A percentile compares a stretch with the other conserved stretches of the same genome.
phyloP scores from a whole-genome alignment of 768 basidiomycete genomes.

The Podaxis sp. region DNA sequence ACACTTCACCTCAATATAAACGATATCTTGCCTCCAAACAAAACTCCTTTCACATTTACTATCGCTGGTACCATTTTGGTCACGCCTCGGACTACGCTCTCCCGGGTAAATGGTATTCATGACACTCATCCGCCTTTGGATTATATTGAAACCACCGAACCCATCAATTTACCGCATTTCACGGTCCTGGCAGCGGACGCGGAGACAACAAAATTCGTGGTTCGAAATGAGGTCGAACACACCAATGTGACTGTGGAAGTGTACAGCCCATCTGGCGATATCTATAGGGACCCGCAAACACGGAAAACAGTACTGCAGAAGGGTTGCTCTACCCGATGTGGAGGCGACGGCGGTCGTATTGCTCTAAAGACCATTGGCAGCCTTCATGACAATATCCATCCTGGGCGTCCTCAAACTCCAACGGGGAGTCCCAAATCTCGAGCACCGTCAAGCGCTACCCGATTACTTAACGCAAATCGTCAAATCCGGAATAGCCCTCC shows the following conservation, averaged over 20 bases:
- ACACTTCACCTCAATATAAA: slow-evolving; percentile 82
- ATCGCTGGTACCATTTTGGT: slow-evolving; percentile 67
- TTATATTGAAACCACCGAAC: slow-evolving; percentile 30
- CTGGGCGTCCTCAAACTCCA: slow-evolving; percentile 35
- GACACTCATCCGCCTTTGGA: slow-evolving; percentile 13
- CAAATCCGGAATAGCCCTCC: slow-evolving; percentile 52
- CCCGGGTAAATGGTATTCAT: slow-evolving; percentile 24
- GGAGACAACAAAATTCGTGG: slow-evolving; percentile 54
- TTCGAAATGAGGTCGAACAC: slow-evolving; percentile 57
- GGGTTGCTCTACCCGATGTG: slow-evolving; percentile 57
- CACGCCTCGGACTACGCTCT: slow-evolving; percentile 37
- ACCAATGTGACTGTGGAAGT: slow-evolving; percentile 52
- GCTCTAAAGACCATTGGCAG: slow-evolving; percentile 39
- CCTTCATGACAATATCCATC: slow-evolving; percentile 17
- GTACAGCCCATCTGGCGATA: slow-evolving; percentile 55
- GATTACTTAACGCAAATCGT: slow-evolving; percentile 25
- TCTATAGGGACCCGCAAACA: slow-evolving; percentile 54
- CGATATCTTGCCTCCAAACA: slow-evolving; percentile 63
- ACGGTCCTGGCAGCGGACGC: slow-evolving; percentile 65
- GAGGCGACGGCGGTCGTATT: slow-evolving; percentile 60
- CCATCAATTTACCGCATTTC: slow-evolving; percentile 66
- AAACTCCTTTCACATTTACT: slow-evolving; percentile 63
- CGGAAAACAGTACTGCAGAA: slow-evolving; percentile 63
- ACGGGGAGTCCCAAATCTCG: slow-evolving; percentile 28
- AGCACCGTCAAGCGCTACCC: slow-evolving; percentile 25